Conservation (phyloP, 495 filamentous ascomycete genomes). For the Acidiella bohemica region DNA sequence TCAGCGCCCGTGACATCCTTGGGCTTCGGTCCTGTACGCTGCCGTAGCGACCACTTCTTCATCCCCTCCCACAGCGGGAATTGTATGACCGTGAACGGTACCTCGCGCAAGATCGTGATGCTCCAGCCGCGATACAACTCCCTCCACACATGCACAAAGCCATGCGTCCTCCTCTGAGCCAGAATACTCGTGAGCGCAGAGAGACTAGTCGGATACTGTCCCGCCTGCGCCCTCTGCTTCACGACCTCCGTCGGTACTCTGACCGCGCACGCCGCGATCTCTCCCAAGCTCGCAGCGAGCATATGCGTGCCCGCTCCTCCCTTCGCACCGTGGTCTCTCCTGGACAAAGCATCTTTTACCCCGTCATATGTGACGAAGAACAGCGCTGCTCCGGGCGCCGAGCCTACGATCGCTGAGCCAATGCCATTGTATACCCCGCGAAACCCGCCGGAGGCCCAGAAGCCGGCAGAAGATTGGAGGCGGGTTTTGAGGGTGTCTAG, state of each 20-base stretch:
- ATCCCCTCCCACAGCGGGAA: conserved; percentile 94
- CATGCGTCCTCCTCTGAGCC: conserved; percentile 32
- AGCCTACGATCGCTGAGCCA: conserved; percentile 66
- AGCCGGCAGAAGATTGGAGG: conserved; percentile 74
- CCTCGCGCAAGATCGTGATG: conserved; percentile 86
- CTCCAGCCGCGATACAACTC: conserved; percentile 85
- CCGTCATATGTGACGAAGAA: conserved; percentile 97
- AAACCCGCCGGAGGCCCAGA: conserved; percentile 64
- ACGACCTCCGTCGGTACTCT: conserved; percentile 92
- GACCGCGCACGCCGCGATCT: conserved; percentile 84
- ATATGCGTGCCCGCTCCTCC: conserved; percentile 50
- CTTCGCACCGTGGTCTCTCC: conserved; percentile 1
- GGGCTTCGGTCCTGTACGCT: conserved; percentile 3
- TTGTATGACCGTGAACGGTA: conserved; percentile 92
- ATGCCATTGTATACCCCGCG: conserved; percentile 58
- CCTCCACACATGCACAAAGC: conserved; percentile 46
- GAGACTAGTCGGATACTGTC: conserved; percentile 49
- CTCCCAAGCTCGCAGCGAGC: conserved; percentile 73
- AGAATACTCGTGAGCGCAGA: conserved; percentile 59
- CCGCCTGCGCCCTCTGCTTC: conserved; percentile 90
- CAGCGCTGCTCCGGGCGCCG: conserved; percentile 88
- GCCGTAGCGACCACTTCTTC: conserved; percentile 36
- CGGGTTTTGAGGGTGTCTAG: conserved; percentile 42
- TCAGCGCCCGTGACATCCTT: conserved; percentile 53
- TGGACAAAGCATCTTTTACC: conserved; percentile 39